Evolutionary conservation across 2,329 filamentous ascomycete genomes (phyloP).

Genomic region (Phialemonium atrogriseum): DNA sequence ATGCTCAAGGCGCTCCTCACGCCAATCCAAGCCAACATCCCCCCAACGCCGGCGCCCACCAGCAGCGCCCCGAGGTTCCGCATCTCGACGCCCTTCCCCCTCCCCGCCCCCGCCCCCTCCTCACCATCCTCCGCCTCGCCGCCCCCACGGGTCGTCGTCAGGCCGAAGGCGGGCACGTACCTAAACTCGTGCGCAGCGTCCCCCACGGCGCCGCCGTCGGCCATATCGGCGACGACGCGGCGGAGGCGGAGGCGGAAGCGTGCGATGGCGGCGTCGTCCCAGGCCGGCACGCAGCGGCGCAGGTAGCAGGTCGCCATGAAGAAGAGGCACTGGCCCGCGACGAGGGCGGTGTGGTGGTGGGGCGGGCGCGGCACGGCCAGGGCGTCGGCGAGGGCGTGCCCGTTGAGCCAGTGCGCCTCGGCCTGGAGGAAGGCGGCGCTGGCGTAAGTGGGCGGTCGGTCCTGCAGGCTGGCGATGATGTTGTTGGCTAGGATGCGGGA

Average conservation of each 20-base stretch:
- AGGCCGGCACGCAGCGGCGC: conserved; percentile 25
- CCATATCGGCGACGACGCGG: no score
- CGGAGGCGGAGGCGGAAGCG: conserved; percentile 5
- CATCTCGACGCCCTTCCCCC: not conserved
- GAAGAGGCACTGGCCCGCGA: conserved; percentile 58
- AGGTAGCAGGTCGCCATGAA: conserved; percentile 48
- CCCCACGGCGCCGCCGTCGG: conserved; percentile 4
- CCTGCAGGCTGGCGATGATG: conserved; percentile 60
- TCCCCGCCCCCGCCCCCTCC: conserved; percentile 1
- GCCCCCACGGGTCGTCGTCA: no score
- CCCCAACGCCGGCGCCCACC: conserved; percentile 23
- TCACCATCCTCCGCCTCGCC: conserved; percentile 3
- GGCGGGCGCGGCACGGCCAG: conserved; percentile 50
- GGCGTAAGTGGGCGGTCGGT: conserved; percentile 56
- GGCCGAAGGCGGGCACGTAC: conserved; percentile 10
- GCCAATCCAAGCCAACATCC: conserved; percentile 17
- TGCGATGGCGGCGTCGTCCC: conserved; percentile 41
- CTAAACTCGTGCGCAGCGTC: conserved; percentile 9
- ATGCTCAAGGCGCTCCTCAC: conserved; percentile 9
- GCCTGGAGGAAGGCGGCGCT: conserved; percentile 61
- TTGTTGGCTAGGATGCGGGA: conserved; percentile 63
- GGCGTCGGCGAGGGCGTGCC: conserved; percentile 49
- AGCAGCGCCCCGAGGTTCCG: conserved; percentile 37
- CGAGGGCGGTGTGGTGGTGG: conserved; percentile 49
- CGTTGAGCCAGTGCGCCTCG: conserved; percentile 62